phyloP scores from a whole-genome alignment of 202 grass and related monocot species.

The Setaria italica region DNA sequence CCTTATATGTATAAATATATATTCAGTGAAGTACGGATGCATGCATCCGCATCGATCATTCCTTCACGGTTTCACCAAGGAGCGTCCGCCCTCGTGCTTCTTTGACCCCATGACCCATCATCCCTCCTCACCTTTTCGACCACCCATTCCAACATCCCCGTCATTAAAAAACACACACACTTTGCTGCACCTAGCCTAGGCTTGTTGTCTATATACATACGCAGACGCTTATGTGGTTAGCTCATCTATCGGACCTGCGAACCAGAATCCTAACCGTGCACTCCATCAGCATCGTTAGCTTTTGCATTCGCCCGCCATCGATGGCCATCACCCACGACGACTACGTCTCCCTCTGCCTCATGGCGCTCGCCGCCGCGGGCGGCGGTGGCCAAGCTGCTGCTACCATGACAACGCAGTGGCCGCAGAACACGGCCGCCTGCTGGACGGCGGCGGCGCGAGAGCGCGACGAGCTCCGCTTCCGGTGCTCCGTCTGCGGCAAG shows the following conservation, averaged over 20 bases:
- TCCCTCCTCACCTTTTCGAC: slow-evolving; percentile 16
- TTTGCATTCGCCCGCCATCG: background rate
- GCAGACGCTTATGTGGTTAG: background rate
- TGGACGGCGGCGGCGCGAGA: background rate
- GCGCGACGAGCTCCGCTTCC: slow-evolving; percentile 58
- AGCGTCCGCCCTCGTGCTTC: slow-evolving; percentile 45
- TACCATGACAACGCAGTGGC: too few relatives aligned
- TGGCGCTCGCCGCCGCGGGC: slow-evolving; percentile 53
- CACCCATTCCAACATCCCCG: background rate
- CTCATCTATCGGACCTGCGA: background rate
- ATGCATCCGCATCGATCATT: too few relatives aligned
- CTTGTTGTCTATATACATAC: slow-evolving; percentile 11
- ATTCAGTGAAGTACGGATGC: background rate
- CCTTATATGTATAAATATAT: background rate
- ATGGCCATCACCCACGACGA: slow-evolving; percentile 66
- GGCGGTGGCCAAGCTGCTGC: background rate
- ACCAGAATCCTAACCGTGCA: background rate
- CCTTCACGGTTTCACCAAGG: too few relatives aligned
- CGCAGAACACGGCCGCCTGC: background rate
- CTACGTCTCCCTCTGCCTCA: slow-evolving; percentile 76
- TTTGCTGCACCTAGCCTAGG: background rate
- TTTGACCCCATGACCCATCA: slow-evolving; percentile 14
- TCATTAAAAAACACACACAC: slow-evolving; percentile 29
- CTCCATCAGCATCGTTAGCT: too few relatives aligned
- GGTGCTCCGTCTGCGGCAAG: slow-evolving; percentile 87